Base-by-base conservation (phyloP, 225 moss, liverwort and hornwort genomes). In the Marchantia paleacea region DNA sequence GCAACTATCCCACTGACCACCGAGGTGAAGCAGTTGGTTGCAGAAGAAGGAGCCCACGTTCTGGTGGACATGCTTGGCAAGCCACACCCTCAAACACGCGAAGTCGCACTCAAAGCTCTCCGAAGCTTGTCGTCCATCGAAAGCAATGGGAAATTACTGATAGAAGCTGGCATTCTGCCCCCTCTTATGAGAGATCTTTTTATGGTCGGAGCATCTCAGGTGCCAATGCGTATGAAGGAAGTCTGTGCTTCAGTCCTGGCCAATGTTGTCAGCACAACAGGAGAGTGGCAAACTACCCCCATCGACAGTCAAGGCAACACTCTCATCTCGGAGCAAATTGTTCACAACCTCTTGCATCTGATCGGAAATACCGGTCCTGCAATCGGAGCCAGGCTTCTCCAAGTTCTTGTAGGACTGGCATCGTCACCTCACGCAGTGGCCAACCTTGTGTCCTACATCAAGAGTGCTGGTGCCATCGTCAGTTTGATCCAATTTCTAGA, bases 401-500 rank as follows among this genome's bases (percentile, higher is more conserved):
- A 90, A 84, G 95, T 99, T 62, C 78, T 99, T 55, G 95, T 94
- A 29, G 97, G 99, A 14, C 71, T 99, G 24, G 95, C 99, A 3
- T 88, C 95, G 8, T 92, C 91, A 28, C 84, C 86, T 3, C 64
- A 79, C 48, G 88, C 91, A 1, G 91, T 95, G 24, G 82, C 86
- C 75, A 88, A 75, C 65, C 91, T 99, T 19, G 93, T 97, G 12
- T 72, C 90, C 13, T 89, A 92, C 19, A 97, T 97, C 91, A 93
- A 90, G 78, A 94, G 97, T 78, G 93, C 95, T 16, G 97, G 97
- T 31, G 97, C 97, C 31, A 86, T 91, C 3, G 90, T 92, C 69
- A 95, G 89, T 76, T 81, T 99, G 64, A 95, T 99, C 15, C 95
- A 99, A 83, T 99, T 99, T 77, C 81, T 99, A 26, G 97, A 99